These are phyloP conservation scores for Tricholoma bakamatsutake DNA, from an alignment of 768 basidiomycete species.

Conservation along the genomic window DNA sequence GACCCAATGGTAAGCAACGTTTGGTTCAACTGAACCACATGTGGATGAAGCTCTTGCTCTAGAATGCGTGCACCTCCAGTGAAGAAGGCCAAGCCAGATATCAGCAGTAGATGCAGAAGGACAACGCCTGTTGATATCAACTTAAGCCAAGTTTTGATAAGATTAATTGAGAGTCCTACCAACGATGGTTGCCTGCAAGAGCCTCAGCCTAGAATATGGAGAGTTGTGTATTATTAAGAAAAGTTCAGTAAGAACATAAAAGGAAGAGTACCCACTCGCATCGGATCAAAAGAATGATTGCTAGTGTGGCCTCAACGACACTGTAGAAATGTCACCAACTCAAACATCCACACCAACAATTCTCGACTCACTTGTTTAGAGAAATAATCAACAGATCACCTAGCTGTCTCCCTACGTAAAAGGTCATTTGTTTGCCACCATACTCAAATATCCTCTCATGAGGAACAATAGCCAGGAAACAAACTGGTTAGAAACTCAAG, in stretches of 20 bases:
- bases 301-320: constrained; percentile 65
- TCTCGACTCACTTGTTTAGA: constrained; percentile 16
- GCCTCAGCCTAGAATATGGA: constrained; percentile 38
- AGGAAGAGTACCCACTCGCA: constrained; percentile 52
- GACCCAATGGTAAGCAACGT: constrained; percentile 65
- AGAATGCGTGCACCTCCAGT: constrained; percentile 62
- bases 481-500: constrained; percentile 33
- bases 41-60: constrained; percentile 64
- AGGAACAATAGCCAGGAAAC: constrained; percentile 60
- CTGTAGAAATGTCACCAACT: constrained; percentile 25
- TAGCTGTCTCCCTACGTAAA: constrained; percentile 54
- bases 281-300: constrained; percentile 60
- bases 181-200: constrained; percentile 65
- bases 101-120: constrained; percentile 64
- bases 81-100: constrained; percentile 69
- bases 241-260: neutral
- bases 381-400: constrained; percentile 53
- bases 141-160: neutral
- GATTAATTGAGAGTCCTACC: constrained; percentile 29
- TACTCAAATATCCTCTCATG: constrained; percentile 64
- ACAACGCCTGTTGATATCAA: constrained; percentile 45
- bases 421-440: constrained; percentile 49
- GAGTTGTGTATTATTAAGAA: neutral
- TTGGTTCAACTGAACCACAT: constrained; percentile 61
- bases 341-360: neutral